phyloP scores from a whole-genome alignment of 495 filamentous ascomycete genomes.

The Haplographium delicatum region DNA sequence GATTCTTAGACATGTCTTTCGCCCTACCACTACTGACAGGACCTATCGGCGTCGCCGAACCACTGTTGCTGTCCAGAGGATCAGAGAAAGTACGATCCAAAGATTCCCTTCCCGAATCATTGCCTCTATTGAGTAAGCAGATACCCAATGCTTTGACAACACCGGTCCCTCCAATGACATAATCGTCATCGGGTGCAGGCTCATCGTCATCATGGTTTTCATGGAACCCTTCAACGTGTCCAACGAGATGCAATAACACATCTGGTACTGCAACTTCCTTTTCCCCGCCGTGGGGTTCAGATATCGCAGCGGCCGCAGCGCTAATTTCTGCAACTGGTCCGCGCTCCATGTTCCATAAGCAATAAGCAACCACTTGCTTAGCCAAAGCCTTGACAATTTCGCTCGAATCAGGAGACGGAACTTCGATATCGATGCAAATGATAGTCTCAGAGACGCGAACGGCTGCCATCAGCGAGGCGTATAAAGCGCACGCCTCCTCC shows the following conservation, averaged over 20 bases:
- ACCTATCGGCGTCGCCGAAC: slow-evolving; percentile 21
- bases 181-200: slow-evolving; percentile 81
- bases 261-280: slow-evolving; percentile 45
- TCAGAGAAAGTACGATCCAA: slow-evolving; percentile 28
- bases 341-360: slow-evolving; percentile 83
- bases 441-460: slow-evolving; percentile 78
- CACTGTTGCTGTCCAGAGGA: slow-evolving; percentile 11
- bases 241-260: slow-evolving; percentile 50
- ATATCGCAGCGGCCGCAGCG: slow-evolving; percentile 26
- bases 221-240: slow-evolving; percentile 50
- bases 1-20: slow-evolving; percentile 86
- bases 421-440: slow-evolving; percentile 87
- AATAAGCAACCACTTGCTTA: slow-evolving; percentile 90
- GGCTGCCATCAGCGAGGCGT: slow-evolving; percentile 85
- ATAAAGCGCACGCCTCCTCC: slow-evolving; percentile 91
- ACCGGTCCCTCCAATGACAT: slow-evolving; percentile 92
- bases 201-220: slow-evolving; percentile 60
- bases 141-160: slow-evolving; percentile 91
- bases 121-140: slow-evolving; percentile 71
- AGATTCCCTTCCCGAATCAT: slow-evolving; percentile 46
- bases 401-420: slow-evolving; percentile 68
- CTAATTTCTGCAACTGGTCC: slow-evolving; percentile 39
- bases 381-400: slow-evolving; percentile 91
- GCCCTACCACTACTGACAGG: slow-evolving; percentile 54
- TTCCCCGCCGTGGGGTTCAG: slow-evolving; percentile 28